These are phyloP conservation scores for Solioccasus polychromus DNA, from an alignment of 768 basidiomycete genomes.

Conservation along the genomic window DNA sequence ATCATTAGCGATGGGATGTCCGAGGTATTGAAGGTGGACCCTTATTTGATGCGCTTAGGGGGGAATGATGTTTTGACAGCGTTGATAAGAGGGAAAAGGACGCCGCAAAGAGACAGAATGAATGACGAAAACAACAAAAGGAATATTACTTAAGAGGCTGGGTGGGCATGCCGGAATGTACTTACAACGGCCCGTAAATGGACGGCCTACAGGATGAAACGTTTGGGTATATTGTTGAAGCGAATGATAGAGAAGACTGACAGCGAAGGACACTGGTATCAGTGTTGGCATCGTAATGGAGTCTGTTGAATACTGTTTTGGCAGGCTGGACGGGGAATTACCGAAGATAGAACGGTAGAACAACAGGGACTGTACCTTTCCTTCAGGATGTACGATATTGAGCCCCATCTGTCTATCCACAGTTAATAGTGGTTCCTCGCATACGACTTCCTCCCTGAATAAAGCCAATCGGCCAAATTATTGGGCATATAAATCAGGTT, in stretches of 20 bases:
- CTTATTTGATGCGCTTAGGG: conserved; percentile 89
- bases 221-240: conserved; percentile 1
- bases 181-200: conserved; percentile 91
- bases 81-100: not conserved
- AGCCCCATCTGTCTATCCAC: conserved; percentile 96
- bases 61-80: conserved; percentile 4
- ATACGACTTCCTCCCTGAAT: conserved; percentile 70
- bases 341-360: not conserved
- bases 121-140: not conserved
- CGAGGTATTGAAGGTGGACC: conserved; percentile 94
- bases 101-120: not conserved
- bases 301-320: conserved; percentile 81
- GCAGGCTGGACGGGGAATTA: conserved; percentile 54
- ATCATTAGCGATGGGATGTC: conserved; percentile 92
- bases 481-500: not conserved
- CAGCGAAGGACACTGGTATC: conserved; percentile 88
- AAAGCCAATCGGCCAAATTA: not conserved
- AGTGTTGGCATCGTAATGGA: conserved; percentile 77
- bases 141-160: not conserved
- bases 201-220: conserved; percentile 53
- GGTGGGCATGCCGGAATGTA: conserved; percentile 2
- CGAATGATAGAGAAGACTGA: conserved; percentile 26
- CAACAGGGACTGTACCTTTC: conserved; percentile 58
- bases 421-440: conserved; percentile 84
- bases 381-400: conserved; percentile 93